Evolutionary conservation across 202 grass and related monocot species (phyloP), one percentile per base, ranked within the genome.

Genomic region (Setaria italica): DNA sequence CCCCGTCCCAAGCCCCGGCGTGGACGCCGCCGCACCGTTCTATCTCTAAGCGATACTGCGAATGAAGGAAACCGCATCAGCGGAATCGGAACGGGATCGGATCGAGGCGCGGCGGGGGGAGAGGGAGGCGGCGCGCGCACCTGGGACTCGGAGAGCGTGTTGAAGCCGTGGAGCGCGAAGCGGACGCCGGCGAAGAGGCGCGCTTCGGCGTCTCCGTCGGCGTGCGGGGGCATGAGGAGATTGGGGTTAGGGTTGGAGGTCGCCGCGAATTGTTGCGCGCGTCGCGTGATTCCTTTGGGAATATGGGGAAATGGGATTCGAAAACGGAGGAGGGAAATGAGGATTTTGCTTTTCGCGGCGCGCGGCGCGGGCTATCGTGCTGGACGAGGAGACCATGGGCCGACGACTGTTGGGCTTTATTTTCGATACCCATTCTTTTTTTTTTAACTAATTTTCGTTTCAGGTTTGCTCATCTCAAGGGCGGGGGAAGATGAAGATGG

Each of bases 131-230:
- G 69, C 2, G 20, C 20, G 20, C 90, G 73, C 54, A 91, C 91
- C 84, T 93, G 88, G 67, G 88, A 35, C 74, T 83, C 78, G 70
- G 94, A 90, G 45, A 91, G 51, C 58, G 82, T 53, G 81, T 96
- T 89, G 82, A 96, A 96, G 50, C 94, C 94, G 82, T 84, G 43
- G 87, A 96, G 91, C 45, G 88, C 82, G 82, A 96, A 96, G 72
- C 91, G 88, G 67, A 96, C 78, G 30, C 89, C 91, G 66, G 82
- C 81, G 81, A 96, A 93, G 81, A 86, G 74, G 58, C 39, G 74
- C 10, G 35, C 41, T 17, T 67, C 37, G 49, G 13, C 17, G 57
- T 33, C 54, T 11, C 19, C 29, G 79, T n/a, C 51, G 67, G 2
- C 41, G 57, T 7, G 79, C 2, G 83, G 65, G 67, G 13, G 6